phyloP scores from a whole-genome alignment of 805 yeast species.

The Saccharomycopsis javanensis region DNA sequence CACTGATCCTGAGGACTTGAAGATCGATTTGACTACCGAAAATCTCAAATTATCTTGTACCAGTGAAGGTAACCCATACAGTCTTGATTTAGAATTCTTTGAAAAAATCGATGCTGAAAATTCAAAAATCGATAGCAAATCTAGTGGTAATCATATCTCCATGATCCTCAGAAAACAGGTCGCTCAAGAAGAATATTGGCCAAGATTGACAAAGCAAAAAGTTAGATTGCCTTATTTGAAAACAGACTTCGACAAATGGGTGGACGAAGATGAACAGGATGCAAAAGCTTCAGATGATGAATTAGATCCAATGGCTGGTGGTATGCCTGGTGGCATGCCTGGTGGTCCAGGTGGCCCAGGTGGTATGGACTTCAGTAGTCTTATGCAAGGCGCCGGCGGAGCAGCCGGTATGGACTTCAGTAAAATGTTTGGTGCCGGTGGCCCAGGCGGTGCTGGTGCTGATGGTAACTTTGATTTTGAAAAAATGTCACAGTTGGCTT shows the following conservation, averaged over 20 bases:
- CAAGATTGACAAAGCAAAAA: constrained; percentile 85
- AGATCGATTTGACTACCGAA: constrained; percentile 50
- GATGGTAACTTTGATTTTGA: constrained; percentile 26
- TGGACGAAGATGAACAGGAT: constrained; percentile 96
- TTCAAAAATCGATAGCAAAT: constrained; percentile 49
- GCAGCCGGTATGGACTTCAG: constrained; percentile 20
- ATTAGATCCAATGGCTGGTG: constrained; percentile 32
- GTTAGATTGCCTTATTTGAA: constrained; percentile 68
- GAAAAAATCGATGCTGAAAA: constrained; percentile 61
- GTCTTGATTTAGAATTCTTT: constrained; percentile 62
- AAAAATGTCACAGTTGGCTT: constrained; percentile 20
- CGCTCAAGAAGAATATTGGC: constrained; percentile 77
- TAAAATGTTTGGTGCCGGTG: constrained; percentile 21
- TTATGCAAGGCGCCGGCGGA: constrained; percentile 22
- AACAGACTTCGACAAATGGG: constrained; percentile 97
- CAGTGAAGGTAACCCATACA: constrained; percentile 40
- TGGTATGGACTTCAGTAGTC: constrained; percentile 25
- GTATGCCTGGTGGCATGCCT: constrained; percentile 28
- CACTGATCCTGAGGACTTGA: constrained; percentile 55
- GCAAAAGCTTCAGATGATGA: constrained; percentile 34
- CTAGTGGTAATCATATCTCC: constrained; percentile 46
- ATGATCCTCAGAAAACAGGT: constrained; percentile 64
- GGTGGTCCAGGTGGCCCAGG: constrained; percentile 28
- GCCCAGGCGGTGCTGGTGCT: constrained; percentile 25
- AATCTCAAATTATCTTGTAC: constrained; percentile 45